Percentiles rank a stretch among this genome's conserved stretches.
Conservation (phyloP, 495 filamentous ascomycete species). For the Penicillium mononematosum region DNA sequence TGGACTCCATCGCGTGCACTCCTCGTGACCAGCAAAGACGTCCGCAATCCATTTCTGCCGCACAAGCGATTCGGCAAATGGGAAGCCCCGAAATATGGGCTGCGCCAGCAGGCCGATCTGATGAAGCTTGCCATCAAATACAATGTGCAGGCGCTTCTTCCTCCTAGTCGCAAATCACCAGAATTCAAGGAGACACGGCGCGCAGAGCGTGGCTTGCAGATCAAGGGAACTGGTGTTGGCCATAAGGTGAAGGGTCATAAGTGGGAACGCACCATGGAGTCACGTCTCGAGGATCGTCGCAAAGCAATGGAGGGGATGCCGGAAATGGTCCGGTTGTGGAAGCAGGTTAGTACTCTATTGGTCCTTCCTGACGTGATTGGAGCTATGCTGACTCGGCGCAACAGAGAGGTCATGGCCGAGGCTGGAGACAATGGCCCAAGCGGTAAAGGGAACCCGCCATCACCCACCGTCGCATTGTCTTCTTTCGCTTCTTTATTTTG, state of each 20-base stretch:
- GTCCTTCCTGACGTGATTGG: neutral
- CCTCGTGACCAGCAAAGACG: slow-evolving; percentile 33
- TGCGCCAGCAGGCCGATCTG: slow-evolving; percentile 86
- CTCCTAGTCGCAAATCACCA: slow-evolving; percentile 72
- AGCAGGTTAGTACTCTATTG: slow-evolving; percentile 63
- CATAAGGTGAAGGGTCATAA: slow-evolving; percentile 90
- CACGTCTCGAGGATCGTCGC: slow-evolving; percentile 79
- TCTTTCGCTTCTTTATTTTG: slow-evolving; percentile 19
- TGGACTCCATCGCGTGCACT: slow-evolving; percentile 39
- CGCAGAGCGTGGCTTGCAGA: slow-evolving; percentile 68
- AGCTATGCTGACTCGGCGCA: slow-evolving; percentile 24
- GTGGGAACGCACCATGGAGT: slow-evolving; percentile 84
- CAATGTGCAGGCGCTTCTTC: slow-evolving; percentile 81
- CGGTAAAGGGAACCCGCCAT: slow-evolving; percentile 29
- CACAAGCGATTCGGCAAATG: slow-evolving; percentile 71
- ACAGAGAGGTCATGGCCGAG: slow-evolving; percentile 79
- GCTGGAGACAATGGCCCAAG: slow-evolving; percentile 89
- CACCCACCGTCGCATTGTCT: slow-evolving; percentile 3
- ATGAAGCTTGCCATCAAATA: slow-evolving; percentile 80
- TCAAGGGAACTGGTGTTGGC: slow-evolving; percentile 91
- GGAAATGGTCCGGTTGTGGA: slow-evolving; percentile 84
- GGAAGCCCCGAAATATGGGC: slow-evolving; percentile 75
- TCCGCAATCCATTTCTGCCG: slow-evolving; percentile 73
- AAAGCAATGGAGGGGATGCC: slow-evolving; percentile 95
- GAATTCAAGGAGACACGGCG: slow-evolving; percentile 63